Evolutionary conservation across 2,329 filamentous ascomycete genomes (phyloP).

Genomic region (Fusarium denticulatum): DNA sequence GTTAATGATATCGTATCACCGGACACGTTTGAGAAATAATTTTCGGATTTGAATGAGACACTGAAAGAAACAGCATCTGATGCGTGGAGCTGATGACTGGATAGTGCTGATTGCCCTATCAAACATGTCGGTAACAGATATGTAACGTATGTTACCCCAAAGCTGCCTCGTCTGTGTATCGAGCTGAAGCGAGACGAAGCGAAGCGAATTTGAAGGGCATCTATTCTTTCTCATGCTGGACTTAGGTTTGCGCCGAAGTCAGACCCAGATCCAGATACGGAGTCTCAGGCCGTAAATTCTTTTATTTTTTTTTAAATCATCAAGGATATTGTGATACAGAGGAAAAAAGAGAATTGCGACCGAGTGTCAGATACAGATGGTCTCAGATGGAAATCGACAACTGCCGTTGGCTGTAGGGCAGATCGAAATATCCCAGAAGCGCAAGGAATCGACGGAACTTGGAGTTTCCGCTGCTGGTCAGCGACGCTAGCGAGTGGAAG

Average conservation of each 20-base stretch:
- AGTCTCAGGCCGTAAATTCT: not conserved
- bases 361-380: slow-evolving; percentile 11
- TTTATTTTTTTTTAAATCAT: not conserved
- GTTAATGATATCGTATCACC: not conserved
- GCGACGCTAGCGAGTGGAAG: slow-evolving; percentile 41
- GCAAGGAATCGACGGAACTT: slow-evolving; percentile 35
- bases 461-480: slow-evolving; percentile 34
- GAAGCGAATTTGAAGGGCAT: not conserved
- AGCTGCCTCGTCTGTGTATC: slow-evolving; percentile 15
- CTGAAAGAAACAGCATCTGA: not conserved
- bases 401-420: slow-evolving; percentile 19
- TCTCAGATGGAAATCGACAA: slow-evolving; percentile 18
- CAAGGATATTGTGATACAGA: not conserved
- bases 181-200: slow-evolving; percentile 1
- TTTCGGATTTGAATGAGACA: not conserved
- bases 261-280: not conserved
- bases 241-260: not conserved
- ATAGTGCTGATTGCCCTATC: not conserved
- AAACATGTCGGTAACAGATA: slow-evolving; percentile 1
- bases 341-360: not conserved
- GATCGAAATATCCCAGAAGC: slow-evolving; percentile 17
- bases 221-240: not conserved
- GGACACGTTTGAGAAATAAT: not conserved
- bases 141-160: slow-evolving; percentile 20
- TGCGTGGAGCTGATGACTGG: not conserved